Base-by-base conservation (phyloP, 768 basidiomycete species). In the Tulasnella calospora region DNA sequence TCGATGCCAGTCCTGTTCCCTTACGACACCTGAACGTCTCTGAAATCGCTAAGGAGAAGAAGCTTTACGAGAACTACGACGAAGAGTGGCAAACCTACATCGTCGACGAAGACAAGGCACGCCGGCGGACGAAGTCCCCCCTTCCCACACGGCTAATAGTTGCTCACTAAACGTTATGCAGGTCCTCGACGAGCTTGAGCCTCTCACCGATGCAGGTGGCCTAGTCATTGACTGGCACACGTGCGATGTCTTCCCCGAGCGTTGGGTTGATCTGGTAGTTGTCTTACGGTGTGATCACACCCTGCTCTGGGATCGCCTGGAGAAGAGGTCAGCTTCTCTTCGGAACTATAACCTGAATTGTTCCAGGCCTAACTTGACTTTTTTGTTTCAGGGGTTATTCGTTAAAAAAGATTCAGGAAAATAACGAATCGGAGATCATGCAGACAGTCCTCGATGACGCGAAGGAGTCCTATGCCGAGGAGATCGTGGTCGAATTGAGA, bases 351-450 rank as follows among this genome's bases (percentile, higher is more conserved):
- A 51, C 47, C 33, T 61, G 75, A 76, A 46, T 55, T 12, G 36
- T 40, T 47, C 51, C 23, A 75, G 44, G 9, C 41, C 74, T 27
- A 41, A 23, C 46, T 57, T 30, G 21, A 27, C 27, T 21, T 27
- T 69, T 69, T 75, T 74, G 38, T 67, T 61, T 12, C 78, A 98
- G 96, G 79, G 89, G 89, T 12, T 99, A 99, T 83, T 86, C 93
- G 0, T 84, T 96, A 72, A 94, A 94, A 83, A 99, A 99, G 85
- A 94, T 99, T 6, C 93, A 96, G 83, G 98, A 99, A 85, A 99
- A 99, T 84, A 96, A 98, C 84, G 93, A 96, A 82, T 96, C 96
- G 17, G 98, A 99, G 86, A 99, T 99, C 82, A 98, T 99, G 96
- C 88, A 94, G 82, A 90, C 96, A 73, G 91, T 98, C 47, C 86